Evolutionary conservation across 1,284 basidiomycete species (phyloP).

Genomic region (Phaffia rhodozyma): DNA sequence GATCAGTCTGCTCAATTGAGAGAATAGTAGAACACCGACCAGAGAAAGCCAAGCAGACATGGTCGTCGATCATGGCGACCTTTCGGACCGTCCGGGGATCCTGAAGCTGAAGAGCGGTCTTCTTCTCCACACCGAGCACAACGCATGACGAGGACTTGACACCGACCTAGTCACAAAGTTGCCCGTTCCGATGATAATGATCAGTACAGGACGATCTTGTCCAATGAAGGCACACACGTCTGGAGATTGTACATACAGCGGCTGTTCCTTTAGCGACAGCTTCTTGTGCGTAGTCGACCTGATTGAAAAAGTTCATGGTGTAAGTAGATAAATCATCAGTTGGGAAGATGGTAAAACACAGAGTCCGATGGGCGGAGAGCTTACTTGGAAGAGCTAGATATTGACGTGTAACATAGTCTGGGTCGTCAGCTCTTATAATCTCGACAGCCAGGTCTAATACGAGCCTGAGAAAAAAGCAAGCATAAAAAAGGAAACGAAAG

Average conservation of each 20-base stretch:
- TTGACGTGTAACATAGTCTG: not conserved
- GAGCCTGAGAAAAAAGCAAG: not conserved
- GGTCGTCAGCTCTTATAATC: not conserved
- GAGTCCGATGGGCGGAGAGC: not conserved
- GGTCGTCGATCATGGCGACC: conserved; percentile 97
- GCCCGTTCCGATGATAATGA: conserved; percentile 7
- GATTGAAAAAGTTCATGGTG: conserved; percentile 19
- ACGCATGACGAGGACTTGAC: conserved; percentile 91
- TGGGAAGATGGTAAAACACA: too few relatives aligned
- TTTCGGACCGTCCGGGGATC: conserved; percentile 96
- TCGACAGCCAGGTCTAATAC: too few relatives aligned
- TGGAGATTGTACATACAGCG: conserved; percentile 51
- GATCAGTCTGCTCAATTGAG: not conserved
- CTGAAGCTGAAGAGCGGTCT: conserved; percentile 91
- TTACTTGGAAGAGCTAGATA: conserved; percentile 34
- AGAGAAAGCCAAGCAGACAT: conserved; percentile 93
- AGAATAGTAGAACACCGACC: conserved; percentile 44
- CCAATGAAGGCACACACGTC: not conserved
- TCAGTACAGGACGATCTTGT: conserved; percentile 4
- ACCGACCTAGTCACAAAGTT: conserved; percentile 54
- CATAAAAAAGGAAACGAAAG: not conserved
- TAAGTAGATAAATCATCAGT: not conserved
- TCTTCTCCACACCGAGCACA: conserved; percentile 97
- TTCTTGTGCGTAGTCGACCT: conserved; percentile 98
- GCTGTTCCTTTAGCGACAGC: conserved; percentile 96